phyloP scores from a whole-genome alignment of 176 grass and related monocot genomes.

The Zoysia japonica region DNA sequence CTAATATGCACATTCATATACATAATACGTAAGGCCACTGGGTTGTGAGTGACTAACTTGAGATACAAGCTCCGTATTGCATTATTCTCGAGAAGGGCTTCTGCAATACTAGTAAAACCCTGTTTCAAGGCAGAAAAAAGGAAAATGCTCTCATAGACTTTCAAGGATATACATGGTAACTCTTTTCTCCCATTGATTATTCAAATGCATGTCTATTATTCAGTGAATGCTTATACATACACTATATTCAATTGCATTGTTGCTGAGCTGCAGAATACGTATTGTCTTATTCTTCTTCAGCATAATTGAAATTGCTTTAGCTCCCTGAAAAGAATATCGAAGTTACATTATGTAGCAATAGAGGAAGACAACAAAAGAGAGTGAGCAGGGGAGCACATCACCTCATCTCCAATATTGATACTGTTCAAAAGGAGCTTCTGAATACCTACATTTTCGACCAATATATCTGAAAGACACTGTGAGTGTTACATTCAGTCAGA shows the following conservation, averaged over 20 bases:
- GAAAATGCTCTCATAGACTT: conserved; percentile 12
- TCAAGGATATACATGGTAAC: conserved; percentile 17
- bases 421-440: conserved; percentile 92
- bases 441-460: conserved; percentile 80
- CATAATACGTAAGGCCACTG: conserved; percentile 29
- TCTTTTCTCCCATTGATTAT: conserved; percentile 15
- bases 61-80: conserved; percentile 78
- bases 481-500: conserved; percentile 63
- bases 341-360: conserved; percentile 8
- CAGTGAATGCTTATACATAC: conserved; percentile 53
- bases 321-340: conserved; percentile 62
- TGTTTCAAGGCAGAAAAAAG: conserved; percentile 50
- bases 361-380: neutral
- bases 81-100: conserved; percentile 90
- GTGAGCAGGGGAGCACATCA: conserved; percentile 14
- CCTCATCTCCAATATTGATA: conserved; percentile 91
- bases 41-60: conserved; percentile 68
- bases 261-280: conserved; percentile 80
- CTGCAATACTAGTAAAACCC: conserved; percentile 94
- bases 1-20: conserved; percentile 22
- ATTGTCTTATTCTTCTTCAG: conserved; percentile 87
- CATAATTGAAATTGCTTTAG: conserved; percentile 83
- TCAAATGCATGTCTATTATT: conserved; percentile 22
- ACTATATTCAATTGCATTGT: conserved; percentile 87
- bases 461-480: conserved; percentile 99